Percentiles rank a stretch among this genome's conserved stretches.
Conservation (phyloP, 805 yeast species). For the Grigorovia humatica region DNA sequence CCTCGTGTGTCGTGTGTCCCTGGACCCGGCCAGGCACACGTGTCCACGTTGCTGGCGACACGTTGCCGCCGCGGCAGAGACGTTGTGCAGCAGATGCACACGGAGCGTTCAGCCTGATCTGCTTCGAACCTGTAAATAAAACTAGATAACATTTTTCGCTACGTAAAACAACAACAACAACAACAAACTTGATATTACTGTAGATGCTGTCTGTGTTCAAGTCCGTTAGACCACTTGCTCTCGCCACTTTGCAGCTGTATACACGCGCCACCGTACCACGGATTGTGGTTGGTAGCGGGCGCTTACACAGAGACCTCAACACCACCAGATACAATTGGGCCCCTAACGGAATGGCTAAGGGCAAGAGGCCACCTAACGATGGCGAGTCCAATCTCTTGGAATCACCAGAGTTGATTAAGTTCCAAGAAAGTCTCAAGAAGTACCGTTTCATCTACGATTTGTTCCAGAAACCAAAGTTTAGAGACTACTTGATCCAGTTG, state of each 20-base stretch:
- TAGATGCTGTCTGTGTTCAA: too few species aligned
- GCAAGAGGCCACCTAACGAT: too few species aligned
- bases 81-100: slow-evolving; percentile 60
- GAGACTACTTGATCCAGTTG: slow-evolving; percentile 18
- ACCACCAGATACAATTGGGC: too few species aligned
- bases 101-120: slow-evolving; percentile 14
- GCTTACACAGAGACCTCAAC: too few species aligned
- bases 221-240: too few species aligned
- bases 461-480: slow-evolving; percentile 19
- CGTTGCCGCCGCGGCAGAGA: slow-evolving; percentile 40
- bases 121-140: background rate
- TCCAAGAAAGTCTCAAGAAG: slow-evolving; percentile 10
- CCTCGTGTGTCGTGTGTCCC: slow-evolving; percentile 29
- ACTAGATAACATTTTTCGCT: background rate
- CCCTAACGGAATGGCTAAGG: too few species aligned
- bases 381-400: background rate
- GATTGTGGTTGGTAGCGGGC: too few species aligned
- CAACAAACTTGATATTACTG: background rate
- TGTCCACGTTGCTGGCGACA: slow-evolving; percentile 96
- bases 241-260: too few species aligned
- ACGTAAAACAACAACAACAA: background rate
- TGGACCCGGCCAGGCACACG: slow-evolving; percentile 5
- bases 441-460: slow-evolving; percentile 20
- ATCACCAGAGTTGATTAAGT: background rate
- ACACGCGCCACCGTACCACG: too few species aligned